phyloP scores from a whole-genome alignment of 495 filamentous ascomycete genomes.

The Aspergillus nanangensis region DNA sequence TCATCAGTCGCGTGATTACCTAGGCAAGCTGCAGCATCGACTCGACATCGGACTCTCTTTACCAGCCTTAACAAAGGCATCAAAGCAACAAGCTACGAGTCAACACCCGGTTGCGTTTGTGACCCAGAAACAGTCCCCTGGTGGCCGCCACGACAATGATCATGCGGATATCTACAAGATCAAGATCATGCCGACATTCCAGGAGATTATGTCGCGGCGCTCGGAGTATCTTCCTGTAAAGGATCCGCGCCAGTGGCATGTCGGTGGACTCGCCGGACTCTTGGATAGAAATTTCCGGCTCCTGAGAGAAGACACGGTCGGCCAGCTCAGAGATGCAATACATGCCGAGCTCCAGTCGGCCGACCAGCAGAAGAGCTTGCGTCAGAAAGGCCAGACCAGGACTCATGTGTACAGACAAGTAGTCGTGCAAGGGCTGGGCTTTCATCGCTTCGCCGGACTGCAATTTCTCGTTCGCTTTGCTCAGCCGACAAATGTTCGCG shows the following conservation, averaged over 20 bases:
- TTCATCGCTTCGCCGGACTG: slow-evolving; percentile 48
- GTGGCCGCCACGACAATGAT: slow-evolving; percentile 65
- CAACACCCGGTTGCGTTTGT: slow-evolving; percentile 32
- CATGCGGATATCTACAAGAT: slow-evolving; percentile 54
- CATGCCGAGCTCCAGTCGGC: slow-evolving; percentile 8
- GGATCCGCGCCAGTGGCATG: slow-evolving; percentile 50
- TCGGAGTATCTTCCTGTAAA: slow-evolving; percentile 56
- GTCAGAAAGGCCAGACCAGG: slow-evolving; percentile 10
- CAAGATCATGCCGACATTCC: slow-evolving; percentile 56
- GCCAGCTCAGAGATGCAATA: slow-evolving; percentile 32
- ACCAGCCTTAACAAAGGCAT: slow-evolving; percentile 12
- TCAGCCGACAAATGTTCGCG: slow-evolving; percentile 43
- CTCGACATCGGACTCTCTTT: slow-evolving; percentile 36
- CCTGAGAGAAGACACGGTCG: slow-evolving; percentile 33
- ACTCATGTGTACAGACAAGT: slow-evolving; percentile 39
- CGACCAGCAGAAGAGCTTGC: background rate
- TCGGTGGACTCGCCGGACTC: slow-evolving; percentile 52
- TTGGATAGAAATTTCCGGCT: slow-evolving; percentile 64
- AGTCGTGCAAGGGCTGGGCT: slow-evolving; percentile 26
- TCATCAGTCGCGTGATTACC: slow-evolving; percentile 7
- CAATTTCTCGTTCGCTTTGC: slow-evolving; percentile 51
- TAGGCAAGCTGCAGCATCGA: slow-evolving; percentile 21
- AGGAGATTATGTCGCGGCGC: slow-evolving; percentile 51
- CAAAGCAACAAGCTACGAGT: slow-evolving; percentile 9
- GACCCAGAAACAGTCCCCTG: slow-evolving; percentile 35